Evolutionary conservation across 2,329 filamentous ascomycete species (phyloP).

Genomic region (Colletotrichum horii): DNA sequence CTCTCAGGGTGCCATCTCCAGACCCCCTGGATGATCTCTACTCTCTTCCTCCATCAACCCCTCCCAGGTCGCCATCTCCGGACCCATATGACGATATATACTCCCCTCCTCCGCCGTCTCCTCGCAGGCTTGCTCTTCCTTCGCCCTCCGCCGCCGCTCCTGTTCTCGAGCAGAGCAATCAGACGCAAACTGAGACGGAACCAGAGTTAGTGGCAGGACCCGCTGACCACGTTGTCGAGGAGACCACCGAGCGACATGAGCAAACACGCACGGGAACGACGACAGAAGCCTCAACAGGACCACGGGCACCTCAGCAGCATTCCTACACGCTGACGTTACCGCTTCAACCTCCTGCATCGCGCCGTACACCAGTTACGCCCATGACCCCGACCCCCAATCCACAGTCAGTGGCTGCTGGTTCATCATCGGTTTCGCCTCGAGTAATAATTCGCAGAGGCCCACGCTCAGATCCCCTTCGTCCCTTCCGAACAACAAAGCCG

Average conservation of each 20-base stretch:
- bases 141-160: background rate
- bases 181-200: background rate
- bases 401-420: background rate
- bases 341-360: background rate
- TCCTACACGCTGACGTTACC: background rate
- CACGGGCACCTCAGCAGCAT: background rate
- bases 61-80: background rate
- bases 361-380: background rate
- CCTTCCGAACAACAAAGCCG: background rate
- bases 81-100: background rate
- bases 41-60: background rate
- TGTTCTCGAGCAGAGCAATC: background rate
- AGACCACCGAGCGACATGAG: background rate
- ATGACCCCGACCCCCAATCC: background rate
- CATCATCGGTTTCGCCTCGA: background rate
- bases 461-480: background rate
- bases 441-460: background rate
- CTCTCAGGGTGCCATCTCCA: background rate
- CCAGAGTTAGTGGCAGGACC: background rate
- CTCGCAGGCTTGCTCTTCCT: background rate
- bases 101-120: background rate
- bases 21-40: background rate
- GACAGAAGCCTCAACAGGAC: background rate
- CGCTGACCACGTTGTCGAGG: background rate
- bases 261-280: background rate